phyloP scores from a whole-genome alignment of 2,329 filamentous ascomycete species.

The Malbranchea zuffiana region DNA sequence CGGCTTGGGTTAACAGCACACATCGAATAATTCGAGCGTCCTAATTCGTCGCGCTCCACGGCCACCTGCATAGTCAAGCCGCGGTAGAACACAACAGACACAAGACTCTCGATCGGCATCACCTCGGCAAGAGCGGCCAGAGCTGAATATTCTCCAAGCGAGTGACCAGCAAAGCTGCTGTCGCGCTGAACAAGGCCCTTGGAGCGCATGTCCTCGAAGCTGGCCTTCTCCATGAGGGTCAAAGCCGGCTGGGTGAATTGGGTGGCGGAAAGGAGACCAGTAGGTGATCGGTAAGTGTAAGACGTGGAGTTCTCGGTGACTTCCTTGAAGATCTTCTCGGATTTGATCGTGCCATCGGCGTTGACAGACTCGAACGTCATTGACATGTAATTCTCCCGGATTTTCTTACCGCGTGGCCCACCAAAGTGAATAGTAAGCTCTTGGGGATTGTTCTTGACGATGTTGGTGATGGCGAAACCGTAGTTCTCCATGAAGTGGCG shows the following conservation, averaged over 20 bases:
- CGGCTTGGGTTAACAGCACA: slow-evolving; percentile 97
- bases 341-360: slow-evolving; percentile 84
- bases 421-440: slow-evolving; percentile 98
- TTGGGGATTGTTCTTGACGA: slow-evolving; percentile 99
- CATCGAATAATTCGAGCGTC: slow-evolving; percentile 98
- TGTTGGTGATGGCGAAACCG: slow-evolving; percentile 95
- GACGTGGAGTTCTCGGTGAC: slow-evolving; percentile 85
- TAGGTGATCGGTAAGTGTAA: slow-evolving; percentile 94
- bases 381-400: slow-evolving; percentile 97
- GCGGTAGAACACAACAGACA: slow-evolving; percentile 98
- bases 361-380: slow-evolving; percentile 99
- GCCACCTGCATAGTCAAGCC: slow-evolving; percentile 98
- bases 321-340: slow-evolving; percentile 99
- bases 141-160: slow-evolving; percentile 94
- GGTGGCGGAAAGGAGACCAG: slow-evolving; percentile 86
- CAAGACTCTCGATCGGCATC: slow-evolving; percentile 98
- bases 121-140: slow-evolving; percentile 93
- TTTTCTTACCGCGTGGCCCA: slow-evolving; percentile 90
- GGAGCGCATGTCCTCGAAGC: slow-evolving; percentile 96
- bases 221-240: slow-evolving; percentile 98
- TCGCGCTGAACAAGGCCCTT: slow-evolving; percentile 93
- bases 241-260: slow-evolving; percentile 97
- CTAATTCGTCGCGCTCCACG: slow-evolving; percentile 85
- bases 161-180: slow-evolving; percentile 96
- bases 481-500: slow-evolving; percentile 98